Evolutionary conservation across 75 land plant genomes (phyloP), one percentile per base, ranked within the genome.

Genomic region (Picea sitchensis): DNA sequence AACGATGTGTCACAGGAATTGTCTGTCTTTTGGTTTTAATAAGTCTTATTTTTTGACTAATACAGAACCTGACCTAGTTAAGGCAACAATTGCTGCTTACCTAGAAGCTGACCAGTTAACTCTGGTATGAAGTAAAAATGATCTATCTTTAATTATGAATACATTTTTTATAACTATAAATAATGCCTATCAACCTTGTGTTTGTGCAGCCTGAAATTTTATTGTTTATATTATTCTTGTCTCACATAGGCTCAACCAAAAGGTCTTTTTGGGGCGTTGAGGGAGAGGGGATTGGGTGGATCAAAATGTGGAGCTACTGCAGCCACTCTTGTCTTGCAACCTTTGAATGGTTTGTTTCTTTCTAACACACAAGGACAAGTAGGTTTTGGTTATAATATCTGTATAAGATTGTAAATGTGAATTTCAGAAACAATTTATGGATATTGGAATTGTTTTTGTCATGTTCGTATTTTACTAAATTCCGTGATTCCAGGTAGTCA

Each of bases 281-380:
- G 86, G 18, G 89, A 87, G 72, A 88, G 89, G 47, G 89, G 89
- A 31, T 41, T 87, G 65, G 89, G 89, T 58, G 89, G 89, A 32
- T 84, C 89, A 14, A 80, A 80, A 18, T 87, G 89, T 85, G 89
- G 89, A 69, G 87, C 89, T 15, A 85, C 89, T 36, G 87, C 89
- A 41, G 87, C 89, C 57, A 85, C 89, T 15, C 72, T 58, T 65
- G 81, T 87, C 31, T 77, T 87, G 59, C 56, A 79, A 59, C 80
- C 87, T 63, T 61, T 65, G 34, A n/a, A 75, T 81, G 87, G 88
- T 87, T n/a, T 34, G 58, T 72, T 30, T 62, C 60, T 36, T 68
- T 69, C 41, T 69, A n/a, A 69, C 14, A 41, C 6, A 41, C 7
- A 68, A 5, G 41, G n/a, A 41, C 20, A 69, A 41, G 47, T 38